Evolutionary conservation across 805 yeast species (phyloP), one percentile per base, ranked within the genome.

Genomic region (Cyberlindnera mycetangii): DNA sequence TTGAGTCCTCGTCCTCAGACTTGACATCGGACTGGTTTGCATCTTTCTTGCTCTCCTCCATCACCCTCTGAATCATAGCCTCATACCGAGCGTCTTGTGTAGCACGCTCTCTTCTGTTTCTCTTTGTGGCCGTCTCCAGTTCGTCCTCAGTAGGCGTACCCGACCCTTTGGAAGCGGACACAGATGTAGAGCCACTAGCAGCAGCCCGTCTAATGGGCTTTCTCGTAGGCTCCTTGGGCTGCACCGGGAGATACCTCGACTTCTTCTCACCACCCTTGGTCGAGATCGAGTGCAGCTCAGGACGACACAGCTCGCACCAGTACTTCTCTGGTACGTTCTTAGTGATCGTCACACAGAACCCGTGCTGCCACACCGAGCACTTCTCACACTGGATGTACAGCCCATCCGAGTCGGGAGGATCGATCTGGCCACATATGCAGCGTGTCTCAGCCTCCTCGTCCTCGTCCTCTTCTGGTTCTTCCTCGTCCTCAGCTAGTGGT

Each of bases 351-450:
- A 92, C 97, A 70, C 99, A 92, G 66, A 74, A 88, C 2, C 97
- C 98, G 63, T 92, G 99, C 65, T 92, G 99, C 99, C 99, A 92
- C 7, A 85, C 96, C 16, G 87, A 81, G 68, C 99, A 92, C 50
- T 76, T 75, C 58, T 93, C 99, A 72, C 95, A 85, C 58, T 85
- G 93, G 53, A 85, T 85, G 59, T 78, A 85, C 40, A 85, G 71
- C 3, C 92, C 93, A 65, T 67, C 66, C 21, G 62, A 71, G 45
- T 71, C 75, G 5, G 73, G 71, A 2, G 75, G 74, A 30, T 72
- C 75, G 11, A 58, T 31, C 39, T 70, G 65, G 1, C 69, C 72
- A 55, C 77, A 72, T 3, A 72, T 57, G 56, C 77, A 72, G 22
- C 76, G 56, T 0, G 77, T 72, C 42, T 70, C 75, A 6, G 68